These are phyloP conservation scores for Sporopachydermia lactativora DNA, from an alignment of 805 yeast species.

Conservation along the genomic window DNA sequence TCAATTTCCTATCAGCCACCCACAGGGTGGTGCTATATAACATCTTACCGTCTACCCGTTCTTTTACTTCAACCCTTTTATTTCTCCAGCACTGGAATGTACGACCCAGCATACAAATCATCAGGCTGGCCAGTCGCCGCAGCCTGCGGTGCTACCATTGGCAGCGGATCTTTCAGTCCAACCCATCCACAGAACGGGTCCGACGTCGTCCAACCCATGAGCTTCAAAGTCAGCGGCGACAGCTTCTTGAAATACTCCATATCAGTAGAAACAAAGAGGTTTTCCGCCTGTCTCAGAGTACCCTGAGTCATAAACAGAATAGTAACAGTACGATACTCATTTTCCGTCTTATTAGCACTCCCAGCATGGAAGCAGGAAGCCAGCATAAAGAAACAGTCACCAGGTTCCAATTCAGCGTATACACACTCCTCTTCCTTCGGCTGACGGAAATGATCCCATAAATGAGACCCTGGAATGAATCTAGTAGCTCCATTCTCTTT, in stretches of 20 bases:
- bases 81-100: neutral
- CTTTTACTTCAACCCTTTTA: neutral
- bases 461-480: constrained; percentile 22
- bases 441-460: constrained; percentile 18
- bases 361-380: constrained; percentile 21
- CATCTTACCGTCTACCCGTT: too few relatives aligned
- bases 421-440: constrained; percentile 14
- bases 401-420: constrained; percentile 18
- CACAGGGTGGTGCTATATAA: too few relatives aligned
- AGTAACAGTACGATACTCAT: constrained; percentile 15
- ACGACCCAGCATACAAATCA: constrained; percentile 1
- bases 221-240: constrained; percentile 3
- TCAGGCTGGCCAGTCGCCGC: neutral
- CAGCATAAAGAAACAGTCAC: constrained; percentile 20
- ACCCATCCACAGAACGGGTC: constrained; percentile 1
- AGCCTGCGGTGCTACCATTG: neutral
- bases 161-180: neutral
- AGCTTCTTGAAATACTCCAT: constrained; percentile 15
- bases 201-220: neutral
- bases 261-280: constrained; percentile 14
- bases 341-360: constrained; percentile 16
- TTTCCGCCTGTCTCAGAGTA: constrained; percentile 19
- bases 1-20: too few relatives aligned
- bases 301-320: constrained; percentile 19
- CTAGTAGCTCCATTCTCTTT: constrained; percentile 20